A percentile compares a stretch with the other conserved stretches of the same genome.
Evolutionary conservation across 2,329 filamentous ascomycete species (phyloP).

Genomic region (Cordyceps cateniannulata): DNA sequence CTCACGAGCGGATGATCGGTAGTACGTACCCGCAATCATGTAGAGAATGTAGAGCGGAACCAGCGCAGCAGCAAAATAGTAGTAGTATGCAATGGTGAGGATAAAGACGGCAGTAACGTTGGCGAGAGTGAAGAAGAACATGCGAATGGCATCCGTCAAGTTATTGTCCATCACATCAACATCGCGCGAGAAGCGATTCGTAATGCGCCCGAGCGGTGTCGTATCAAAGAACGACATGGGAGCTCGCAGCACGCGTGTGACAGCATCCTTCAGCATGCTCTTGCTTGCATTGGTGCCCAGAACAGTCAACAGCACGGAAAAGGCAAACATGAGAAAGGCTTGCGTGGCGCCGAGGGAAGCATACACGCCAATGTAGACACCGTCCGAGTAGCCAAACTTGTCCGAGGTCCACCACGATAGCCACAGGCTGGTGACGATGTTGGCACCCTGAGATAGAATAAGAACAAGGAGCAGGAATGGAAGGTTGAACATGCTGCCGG

Average conservation of each 20-base stretch:
- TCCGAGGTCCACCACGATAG: slow-evolving; percentile 88
- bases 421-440: slow-evolving; percentile 86
- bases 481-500: slow-evolving; percentile 63
- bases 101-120: slow-evolving; percentile 80
- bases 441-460: slow-evolving; percentile 69
- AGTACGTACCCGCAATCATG: slow-evolving; percentile 77
- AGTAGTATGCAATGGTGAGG: slow-evolving; percentile 90
- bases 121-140: slow-evolving; percentile 81
- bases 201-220: slow-evolving; percentile 89
- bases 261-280: slow-evolving; percentile 72
- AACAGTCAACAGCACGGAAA: slow-evolving; percentile 71
- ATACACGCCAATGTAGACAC: slow-evolving; percentile 65
- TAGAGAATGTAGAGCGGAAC: slow-evolving; percentile 68
- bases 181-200: slow-evolving; percentile 92
- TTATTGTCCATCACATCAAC: slow-evolving; percentile 96
- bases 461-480: slow-evolving; percentile 58
- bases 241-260: slow-evolving; percentile 65
- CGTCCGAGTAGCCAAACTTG: slow-evolving; percentile 61
- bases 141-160: slow-evolving; percentile 80
- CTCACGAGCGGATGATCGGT: slow-evolving; percentile 84
- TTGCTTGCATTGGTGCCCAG: slow-evolving; percentile 78
- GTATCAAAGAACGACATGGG: slow-evolving; percentile 96
- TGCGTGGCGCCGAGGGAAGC: slow-evolving; percentile 67
- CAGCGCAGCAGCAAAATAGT: slow-evolving; percentile 67
- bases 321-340: slow-evolving; percentile 70